A percentile compares a stretch with the other conserved stretches of the same genome.
Evolutionary conservation across 129 eudicot genomes (phyloP).

Genomic region (Arctium minus): DNA sequence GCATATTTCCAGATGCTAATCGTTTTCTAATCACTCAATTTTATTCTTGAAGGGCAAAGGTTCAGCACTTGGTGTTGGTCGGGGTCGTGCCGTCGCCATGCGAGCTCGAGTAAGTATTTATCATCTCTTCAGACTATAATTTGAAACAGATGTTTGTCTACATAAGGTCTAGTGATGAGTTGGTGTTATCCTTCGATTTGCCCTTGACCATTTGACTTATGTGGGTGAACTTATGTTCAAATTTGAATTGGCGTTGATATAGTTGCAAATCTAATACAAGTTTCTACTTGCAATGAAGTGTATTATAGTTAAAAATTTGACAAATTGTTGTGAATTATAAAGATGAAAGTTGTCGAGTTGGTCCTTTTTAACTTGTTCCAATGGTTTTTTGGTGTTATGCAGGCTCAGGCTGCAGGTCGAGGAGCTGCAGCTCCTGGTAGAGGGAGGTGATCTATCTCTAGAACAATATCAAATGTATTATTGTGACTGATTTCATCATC

Average conservation of each 20-base stretch:
- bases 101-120: conserved; percentile 74
- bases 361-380: neutral
- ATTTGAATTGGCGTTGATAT: neutral
- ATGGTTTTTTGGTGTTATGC: conserved; percentile 28
- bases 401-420: conserved; percentile 91
- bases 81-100: conserved; percentile 90
- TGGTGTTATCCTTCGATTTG: neutral
- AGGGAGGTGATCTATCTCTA: conserved; percentile 50
- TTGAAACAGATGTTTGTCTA: neutral
- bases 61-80: conserved; percentile 84
- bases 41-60: conserved; percentile 70
- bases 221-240: neutral
- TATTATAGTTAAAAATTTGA: neutral
- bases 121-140: neutral
- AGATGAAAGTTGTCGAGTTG: neutral
- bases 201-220: neutral
- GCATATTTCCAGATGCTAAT: neutral
- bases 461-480: conserved; percentile 4
- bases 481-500: neutral
- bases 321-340: neutral
- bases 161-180: no score
- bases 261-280: neutral
- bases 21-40: neutral
- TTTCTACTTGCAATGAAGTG: neutral
- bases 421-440: conserved; percentile 73